Conservation (phyloP, 441 rosid species). For the Metrosideros polymorpha region DNA sequence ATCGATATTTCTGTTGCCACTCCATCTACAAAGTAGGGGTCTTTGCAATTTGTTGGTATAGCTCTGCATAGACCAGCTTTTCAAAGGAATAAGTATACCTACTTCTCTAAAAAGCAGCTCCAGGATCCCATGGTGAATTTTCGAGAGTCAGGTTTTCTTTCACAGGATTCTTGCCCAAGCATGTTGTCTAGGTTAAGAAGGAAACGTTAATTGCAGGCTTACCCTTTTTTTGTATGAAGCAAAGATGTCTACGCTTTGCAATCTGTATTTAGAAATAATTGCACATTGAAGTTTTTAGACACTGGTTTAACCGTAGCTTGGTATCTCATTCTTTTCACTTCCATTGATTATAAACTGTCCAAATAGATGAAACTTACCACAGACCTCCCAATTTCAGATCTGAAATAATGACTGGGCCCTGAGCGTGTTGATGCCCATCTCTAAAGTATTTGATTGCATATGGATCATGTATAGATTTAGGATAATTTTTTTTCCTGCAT, state of each 20-base stretch:
- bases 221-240: not conserved
- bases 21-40: not conserved
- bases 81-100: not conserved
- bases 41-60: not conserved
- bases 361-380: not conserved
- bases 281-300: not conserved
- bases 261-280: not conserved
- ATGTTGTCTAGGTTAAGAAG: not conserved
- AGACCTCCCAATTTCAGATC: not conserved
- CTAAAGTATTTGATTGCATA: not conserved
- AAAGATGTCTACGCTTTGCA: not conserved
- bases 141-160: not conserved
- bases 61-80: not conserved
- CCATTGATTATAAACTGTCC: not conserved
- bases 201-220: not conserved
- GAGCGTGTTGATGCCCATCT: not conserved
- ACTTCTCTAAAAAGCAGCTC: not conserved
- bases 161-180: not conserved
- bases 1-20: not conserved
- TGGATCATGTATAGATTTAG: not conserved
- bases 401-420: not conserved
- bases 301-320: not conserved
- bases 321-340: not conserved
- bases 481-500: not conserved
- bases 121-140: not conserved